A percentile compares a stretch with the other conserved stretches of the same genome.
Conservation (phyloP, 2,329 filamentous ascomycete species). For the Ceratocystis variospora region DNA sequence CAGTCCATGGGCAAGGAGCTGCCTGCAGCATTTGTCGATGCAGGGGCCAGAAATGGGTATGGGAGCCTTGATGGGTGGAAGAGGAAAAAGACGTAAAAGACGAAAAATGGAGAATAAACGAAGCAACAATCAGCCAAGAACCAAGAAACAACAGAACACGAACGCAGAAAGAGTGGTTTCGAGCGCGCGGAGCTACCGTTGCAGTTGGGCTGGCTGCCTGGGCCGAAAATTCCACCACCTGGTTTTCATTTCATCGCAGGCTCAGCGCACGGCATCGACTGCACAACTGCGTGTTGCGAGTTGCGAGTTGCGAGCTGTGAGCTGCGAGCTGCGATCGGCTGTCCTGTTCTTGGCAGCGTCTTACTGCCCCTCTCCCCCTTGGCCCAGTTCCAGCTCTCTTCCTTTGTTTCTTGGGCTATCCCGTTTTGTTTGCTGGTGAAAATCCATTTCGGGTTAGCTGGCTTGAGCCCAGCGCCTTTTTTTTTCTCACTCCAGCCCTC, state of each 20-base stretch:
- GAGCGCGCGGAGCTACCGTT: neutral
- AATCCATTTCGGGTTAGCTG: slow-evolving; percentile 1
- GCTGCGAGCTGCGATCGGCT: too few species aligned
- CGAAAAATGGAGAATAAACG: too few species aligned
- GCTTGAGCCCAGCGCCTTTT: slow-evolving; percentile 4
- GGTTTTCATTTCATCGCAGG: neutral
- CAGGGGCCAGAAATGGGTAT: neutral
- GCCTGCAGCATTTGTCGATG: neutral
- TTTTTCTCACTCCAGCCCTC: neutral
- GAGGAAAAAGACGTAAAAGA: neutral
- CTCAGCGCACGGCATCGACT: too few species aligned
- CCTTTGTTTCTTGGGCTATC: neutral
- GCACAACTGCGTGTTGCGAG: too few species aligned
- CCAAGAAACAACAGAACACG: neutral
- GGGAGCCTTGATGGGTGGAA: neutral
- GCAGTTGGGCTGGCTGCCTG: neutral
- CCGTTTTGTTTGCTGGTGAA: neutral
- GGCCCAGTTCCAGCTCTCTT: neutral
- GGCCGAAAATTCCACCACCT: neutral
- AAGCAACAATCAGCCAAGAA: too few species aligned
- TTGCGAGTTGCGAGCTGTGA: too few species aligned
- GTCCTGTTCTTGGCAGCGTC: neutral
- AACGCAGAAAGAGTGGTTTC: neutral
- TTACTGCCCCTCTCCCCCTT: neutral
- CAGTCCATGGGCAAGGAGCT: neutral